Percentiles rank a stretch among this genome's conserved stretches.
phyloP scores from a whole-genome alignment of 2,329 filamentous ascomycete genomes.

The Xylariaceae sp. region DNA sequence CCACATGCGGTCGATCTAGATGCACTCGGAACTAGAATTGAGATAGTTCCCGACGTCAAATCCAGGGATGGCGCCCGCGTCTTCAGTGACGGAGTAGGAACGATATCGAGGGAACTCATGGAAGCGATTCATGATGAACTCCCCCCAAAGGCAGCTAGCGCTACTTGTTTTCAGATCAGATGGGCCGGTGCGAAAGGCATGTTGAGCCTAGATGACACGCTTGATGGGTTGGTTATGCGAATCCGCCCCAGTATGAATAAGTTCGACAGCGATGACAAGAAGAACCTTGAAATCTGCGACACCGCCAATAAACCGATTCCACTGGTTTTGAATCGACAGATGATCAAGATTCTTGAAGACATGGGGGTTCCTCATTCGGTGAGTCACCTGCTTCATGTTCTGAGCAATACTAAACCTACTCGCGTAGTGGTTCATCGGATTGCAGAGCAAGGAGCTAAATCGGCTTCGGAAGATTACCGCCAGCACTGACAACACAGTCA shows the following conservation, averaged over 20 bases:
- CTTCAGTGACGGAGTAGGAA: conserved; percentile 80
- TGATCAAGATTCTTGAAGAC: conserved; percentile 85
- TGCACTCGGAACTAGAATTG: conserved; percentile 32
- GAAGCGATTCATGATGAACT: conserved; percentile 56
- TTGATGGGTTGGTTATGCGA: conserved; percentile 55
- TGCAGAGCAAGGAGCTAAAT: conserved; percentile 61
- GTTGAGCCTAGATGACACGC: conserved; percentile 62
- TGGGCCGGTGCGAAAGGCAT: conserved; percentile 71
- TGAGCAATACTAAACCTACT: conserved; percentile 35
- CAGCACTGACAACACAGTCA: conserved; percentile 57
- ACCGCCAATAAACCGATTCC: conserved; percentile 63
- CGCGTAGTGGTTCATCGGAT: conserved; percentile 54
- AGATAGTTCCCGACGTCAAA: conserved; percentile 48
- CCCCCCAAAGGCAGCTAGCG: conserved; percentile 42
- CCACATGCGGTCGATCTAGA: conserved; percentile 55
- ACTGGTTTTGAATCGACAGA: conserved; percentile 70
- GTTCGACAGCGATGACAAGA: conserved; percentile 54
- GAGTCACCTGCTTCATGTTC: too few relatives aligned
- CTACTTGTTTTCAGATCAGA: conserved; percentile 72
- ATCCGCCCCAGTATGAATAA: conserved; percentile 77
- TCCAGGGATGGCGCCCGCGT: conserved; percentile 46
- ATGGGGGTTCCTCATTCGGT: conserved; percentile 40
- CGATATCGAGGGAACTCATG: conserved; percentile 59
- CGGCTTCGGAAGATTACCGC: conserved; percentile 57
- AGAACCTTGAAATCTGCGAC: conserved; percentile 68